These are phyloP conservation scores for Colletotrichum limetticola DNA, from an alignment of 2,329 filamentous ascomycete species.

Conservation along the genomic window DNA sequence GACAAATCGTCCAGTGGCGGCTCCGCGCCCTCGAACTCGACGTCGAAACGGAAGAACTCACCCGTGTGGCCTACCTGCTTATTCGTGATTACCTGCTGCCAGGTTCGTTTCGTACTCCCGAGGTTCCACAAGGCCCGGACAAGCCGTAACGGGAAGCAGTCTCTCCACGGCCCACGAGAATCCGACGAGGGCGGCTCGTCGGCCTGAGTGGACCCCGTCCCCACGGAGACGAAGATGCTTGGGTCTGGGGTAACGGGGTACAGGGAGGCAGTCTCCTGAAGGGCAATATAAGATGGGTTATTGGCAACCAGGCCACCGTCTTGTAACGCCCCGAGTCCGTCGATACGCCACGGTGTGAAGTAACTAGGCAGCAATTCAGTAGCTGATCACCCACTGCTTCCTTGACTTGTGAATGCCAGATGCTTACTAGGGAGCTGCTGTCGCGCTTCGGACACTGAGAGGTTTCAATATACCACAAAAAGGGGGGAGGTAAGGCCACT, in stretches of 20 bases:
- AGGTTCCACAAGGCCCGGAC: constrained; percentile 17
- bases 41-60: constrained; percentile 14
- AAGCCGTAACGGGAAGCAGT: not conserved
- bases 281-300: constrained; percentile 37
- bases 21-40: not conserved
- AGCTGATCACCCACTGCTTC: not conserved
- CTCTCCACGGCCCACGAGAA: not conserved
- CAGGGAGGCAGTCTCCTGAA: constrained; percentile 34
- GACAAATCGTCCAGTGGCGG: not conserved
- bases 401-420: not conserved
- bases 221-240: constrained; percentile 36
- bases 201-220: constrained; percentile 26
- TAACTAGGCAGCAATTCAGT: not conserved
- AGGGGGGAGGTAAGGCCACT: too few species aligned
- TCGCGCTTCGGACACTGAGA: not conserved
- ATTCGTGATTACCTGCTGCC: constrained; percentile 33
- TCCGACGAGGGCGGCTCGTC: not conserved
- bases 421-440: not conserved
- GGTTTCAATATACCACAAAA: not conserved
- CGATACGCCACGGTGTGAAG: constrained; percentile 20
- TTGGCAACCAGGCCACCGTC: constrained; percentile 38
- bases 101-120: constrained; percentile 19
- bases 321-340: constrained; percentile 32
- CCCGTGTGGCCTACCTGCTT: constrained; percentile 4
- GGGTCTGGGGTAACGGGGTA: constrained; percentile 26